These are phyloP conservation scores for Backusella tuberculispora DNA, from an alignment of 192 early-diverging fungal species.

Conservation along the genomic window DNA sequence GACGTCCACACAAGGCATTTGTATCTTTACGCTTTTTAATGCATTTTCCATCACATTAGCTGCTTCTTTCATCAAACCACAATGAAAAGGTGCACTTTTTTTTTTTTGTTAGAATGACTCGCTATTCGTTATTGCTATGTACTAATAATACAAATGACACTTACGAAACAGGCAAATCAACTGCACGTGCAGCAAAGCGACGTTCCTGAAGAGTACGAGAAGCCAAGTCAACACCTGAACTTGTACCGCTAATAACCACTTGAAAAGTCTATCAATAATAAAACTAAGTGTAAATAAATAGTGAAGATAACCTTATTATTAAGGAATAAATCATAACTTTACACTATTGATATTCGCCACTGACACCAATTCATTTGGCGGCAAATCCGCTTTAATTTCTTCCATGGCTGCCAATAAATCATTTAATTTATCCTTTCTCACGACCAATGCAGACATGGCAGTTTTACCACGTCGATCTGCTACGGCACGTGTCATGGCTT, in stretches of 20 bases:
- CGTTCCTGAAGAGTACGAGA: slow-evolving; percentile 77
- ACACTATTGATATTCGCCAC: slow-evolving; percentile 88
- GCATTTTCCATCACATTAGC: slow-evolving; percentile 72
- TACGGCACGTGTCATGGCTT: slow-evolving; percentile 84
- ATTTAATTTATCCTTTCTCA: slow-evolving; percentile 71
- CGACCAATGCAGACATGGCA: slow-evolving; percentile 88
- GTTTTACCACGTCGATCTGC: slow-evolving; percentile 61
- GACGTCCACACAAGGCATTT: slow-evolving; percentile 79
- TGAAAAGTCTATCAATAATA: slow-evolving; percentile 60
- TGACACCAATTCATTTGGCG: slow-evolving; percentile 77
- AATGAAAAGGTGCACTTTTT: slow-evolving; percentile 89
- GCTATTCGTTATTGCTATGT: not conserved
- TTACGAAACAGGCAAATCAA: slow-evolving; percentile 89
- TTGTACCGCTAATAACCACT: slow-evolving; percentile 91
- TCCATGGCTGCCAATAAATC: slow-evolving; percentile 71
- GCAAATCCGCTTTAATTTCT: slow-evolving; percentile 62
- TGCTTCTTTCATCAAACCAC: slow-evolving; percentile 88
- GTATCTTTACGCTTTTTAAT: slow-evolving; percentile 71
- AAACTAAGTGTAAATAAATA: not conserved
- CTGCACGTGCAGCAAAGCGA: slow-evolving; percentile 83
- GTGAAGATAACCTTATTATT: too few relatives aligned
- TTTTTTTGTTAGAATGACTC: not conserved
- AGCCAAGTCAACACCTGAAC: slow-evolving; percentile 83
- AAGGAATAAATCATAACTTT: not conserved
- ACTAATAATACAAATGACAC: slow-evolving; percentile 18